phyloP scores from a whole-genome alignment of 192 early-diverging fungal species.

The Coemansia sp. region DNA sequence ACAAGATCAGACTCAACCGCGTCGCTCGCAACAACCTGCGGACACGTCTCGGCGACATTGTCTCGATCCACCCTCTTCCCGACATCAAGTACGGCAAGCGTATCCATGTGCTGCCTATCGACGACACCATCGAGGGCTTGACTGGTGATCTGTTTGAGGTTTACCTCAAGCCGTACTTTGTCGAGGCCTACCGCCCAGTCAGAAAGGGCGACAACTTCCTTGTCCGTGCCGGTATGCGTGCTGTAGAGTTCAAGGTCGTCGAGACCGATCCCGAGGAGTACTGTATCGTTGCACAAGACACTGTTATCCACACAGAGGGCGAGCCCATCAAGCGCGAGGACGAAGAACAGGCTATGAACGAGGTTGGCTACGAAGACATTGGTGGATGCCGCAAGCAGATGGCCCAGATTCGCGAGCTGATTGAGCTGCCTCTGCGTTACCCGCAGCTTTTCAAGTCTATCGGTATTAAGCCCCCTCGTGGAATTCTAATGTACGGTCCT shows the following conservation, averaged over 20 bases:
- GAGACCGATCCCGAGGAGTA: slow-evolving; percentile 93
- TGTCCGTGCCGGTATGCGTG: slow-evolving; percentile 93
- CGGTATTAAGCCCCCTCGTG: slow-evolving; percentile 98
- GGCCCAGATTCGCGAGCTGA: slow-evolving; percentile 98
- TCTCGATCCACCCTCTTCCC: slow-evolving; percentile 82
- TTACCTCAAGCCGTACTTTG: slow-evolving; percentile 97
- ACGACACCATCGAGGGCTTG: slow-evolving; percentile 97
- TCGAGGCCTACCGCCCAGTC: slow-evolving; percentile 97
- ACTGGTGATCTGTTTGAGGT: slow-evolving; percentile 98
- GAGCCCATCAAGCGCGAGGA: slow-evolving; percentile 99
- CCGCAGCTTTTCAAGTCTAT: slow-evolving; percentile 99
- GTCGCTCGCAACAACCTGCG: slow-evolving; percentile 95
- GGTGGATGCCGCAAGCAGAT: slow-evolving; percentile 98
- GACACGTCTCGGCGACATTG: slow-evolving; percentile 92
- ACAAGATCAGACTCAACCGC: slow-evolving; percentile 93
- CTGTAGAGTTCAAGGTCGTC: slow-evolving; percentile 98
- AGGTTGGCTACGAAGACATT: slow-evolving; percentile 98
- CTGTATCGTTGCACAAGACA: slow-evolving; percentile 97
- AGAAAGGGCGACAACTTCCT: slow-evolving; percentile 92
- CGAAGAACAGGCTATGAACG: slow-evolving; percentile 88
- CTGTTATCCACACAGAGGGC: slow-evolving; percentile 97
- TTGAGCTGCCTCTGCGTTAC: slow-evolving; percentile 95
- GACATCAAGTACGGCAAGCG: slow-evolving; percentile 98
- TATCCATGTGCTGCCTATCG: slow-evolving; percentile 95
- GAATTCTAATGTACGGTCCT: slow-evolving; percentile 97